These are phyloP conservation scores for Cardamine resedifolia DNA, from an alignment of 345 rosid species.

Conservation along the genomic window DNA sequence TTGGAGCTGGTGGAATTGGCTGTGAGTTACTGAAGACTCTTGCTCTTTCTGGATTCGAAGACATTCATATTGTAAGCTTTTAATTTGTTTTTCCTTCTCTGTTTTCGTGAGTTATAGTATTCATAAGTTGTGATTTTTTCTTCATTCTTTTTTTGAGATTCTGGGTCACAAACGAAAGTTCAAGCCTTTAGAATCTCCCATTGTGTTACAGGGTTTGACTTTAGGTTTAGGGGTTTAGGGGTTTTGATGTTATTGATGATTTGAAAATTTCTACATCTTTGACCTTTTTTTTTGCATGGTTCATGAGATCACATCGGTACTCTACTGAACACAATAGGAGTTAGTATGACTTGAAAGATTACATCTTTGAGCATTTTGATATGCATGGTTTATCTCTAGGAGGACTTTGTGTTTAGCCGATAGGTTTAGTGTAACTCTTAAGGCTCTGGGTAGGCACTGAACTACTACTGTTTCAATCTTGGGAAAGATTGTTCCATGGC, in stretches of 20 bases:
- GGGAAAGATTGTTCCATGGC: neutral
- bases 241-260: neutral
- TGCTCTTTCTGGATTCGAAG: slow-evolving; percentile 86
- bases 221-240: neutral
- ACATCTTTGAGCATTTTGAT: neutral
- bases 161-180: neutral
- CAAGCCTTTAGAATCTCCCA: neutral
- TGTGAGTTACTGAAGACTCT: slow-evolving; percentile 98
- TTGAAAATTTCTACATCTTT: neutral
- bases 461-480: neutral
- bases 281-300: neutral
- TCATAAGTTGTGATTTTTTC: neutral
- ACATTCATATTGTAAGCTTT: slow-evolving; percentile 86
- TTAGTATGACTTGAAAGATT: neutral
- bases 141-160: neutral
- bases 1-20: slow-evolving; percentile 99
- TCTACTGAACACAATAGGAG: neutral
- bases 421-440: neutral
- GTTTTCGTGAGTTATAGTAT: neutral
- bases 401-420: neutral
- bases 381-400: neutral
- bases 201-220: neutral
- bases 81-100: neutral
- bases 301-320: slow-evolving; percentile 1
- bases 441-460: slow-evolving; percentile 2